A percentile compares a stretch with the other conserved stretches of the same genome.
These are phyloP conservation scores for Phalaenopsis aphrodite DNA, from an alignment of 106 monocot species.

Conservation along the genomic window DNA sequence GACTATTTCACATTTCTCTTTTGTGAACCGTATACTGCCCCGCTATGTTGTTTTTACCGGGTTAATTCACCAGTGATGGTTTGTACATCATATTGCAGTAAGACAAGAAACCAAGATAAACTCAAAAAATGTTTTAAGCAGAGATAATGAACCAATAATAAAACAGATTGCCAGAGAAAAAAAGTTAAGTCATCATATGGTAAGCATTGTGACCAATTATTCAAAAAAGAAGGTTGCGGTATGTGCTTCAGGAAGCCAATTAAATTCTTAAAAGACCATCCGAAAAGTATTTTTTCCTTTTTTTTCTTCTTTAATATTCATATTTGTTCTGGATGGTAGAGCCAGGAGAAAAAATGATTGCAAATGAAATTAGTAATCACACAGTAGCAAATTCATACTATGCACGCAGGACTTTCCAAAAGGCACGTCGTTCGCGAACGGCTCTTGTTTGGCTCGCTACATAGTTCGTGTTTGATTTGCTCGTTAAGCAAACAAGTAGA, in stretches of 20 bases:
- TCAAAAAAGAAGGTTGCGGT: neutral
- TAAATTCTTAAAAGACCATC: neutral
- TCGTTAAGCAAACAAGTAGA: too few species aligned
- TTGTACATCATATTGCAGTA: neutral
- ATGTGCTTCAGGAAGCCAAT: neutral
- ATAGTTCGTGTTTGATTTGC: too few species aligned
- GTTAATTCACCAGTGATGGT: neutral
- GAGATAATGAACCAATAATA: neutral
- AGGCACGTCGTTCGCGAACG: too few species aligned
- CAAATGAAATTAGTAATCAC: neutral
- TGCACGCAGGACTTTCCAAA: too few species aligned
- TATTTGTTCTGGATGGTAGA: neutral
- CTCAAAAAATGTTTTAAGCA: neutral
- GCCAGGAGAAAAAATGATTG: neutral
- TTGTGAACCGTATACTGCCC: neutral
- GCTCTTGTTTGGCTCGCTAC: too few species aligned
- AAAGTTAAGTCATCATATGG: neutral
- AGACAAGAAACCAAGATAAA: neutral
- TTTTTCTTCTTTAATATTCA: neutral
- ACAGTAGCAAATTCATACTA: neutral
- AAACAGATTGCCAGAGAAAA: neutral
- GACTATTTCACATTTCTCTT: too few species aligned
- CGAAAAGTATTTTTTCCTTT: neutral
- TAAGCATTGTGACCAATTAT: neutral
- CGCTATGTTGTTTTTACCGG: neutral